These are phyloP conservation scores for Xylariales sp. DNA, from an alignment of 2,329 filamentous ascomycete genomes.

Conservation along the genomic window DNA sequence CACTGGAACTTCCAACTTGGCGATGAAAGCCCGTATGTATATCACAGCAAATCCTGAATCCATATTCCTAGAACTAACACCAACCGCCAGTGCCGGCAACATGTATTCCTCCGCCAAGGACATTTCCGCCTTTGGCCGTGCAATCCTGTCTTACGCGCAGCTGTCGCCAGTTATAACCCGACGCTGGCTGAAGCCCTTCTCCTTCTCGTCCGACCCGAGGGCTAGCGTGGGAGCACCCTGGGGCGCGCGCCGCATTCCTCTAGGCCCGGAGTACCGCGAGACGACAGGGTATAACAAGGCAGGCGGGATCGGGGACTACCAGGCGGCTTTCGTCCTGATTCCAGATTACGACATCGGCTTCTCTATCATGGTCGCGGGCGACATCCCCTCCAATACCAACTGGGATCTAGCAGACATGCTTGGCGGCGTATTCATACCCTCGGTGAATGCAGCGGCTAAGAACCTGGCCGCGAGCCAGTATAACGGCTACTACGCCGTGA, in stretches of 20 bases:
- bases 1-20: constrained; percentile 24
- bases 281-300: constrained; percentile 37
- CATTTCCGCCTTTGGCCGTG: constrained; percentile 24
- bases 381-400: constrained; percentile 22
- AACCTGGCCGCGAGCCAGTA: constrained; percentile 23
- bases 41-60: neutral
- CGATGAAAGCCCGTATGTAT: constrained; percentile 22
- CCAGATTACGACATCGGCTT: constrained; percentile 40
- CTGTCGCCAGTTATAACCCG: constrained; percentile 28
- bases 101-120: constrained; percentile 32
- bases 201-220: constrained; percentile 32
- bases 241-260: constrained; percentile 26
- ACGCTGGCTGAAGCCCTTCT: constrained; percentile 36
- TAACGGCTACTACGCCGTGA: constrained; percentile 20
- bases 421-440: constrained; percentile 23
- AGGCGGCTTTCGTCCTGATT: constrained; percentile 32
- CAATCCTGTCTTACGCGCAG: constrained; percentile 28
- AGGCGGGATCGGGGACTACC: constrained; percentile 35
- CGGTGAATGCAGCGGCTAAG: constrained; percentile 23
- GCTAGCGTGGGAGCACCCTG: constrained; percentile 34
- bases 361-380: constrained; percentile 32
- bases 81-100: constrained; percentile 24
- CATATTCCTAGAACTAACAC: neutral
- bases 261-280: constrained; percentile 24
- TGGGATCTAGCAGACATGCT: constrained; percentile 25